These are phyloP conservation scores for Caloboletus inedulis DNA, from an alignment of 1,284 basidiomycete genomes.

Conservation along the genomic window DNA sequence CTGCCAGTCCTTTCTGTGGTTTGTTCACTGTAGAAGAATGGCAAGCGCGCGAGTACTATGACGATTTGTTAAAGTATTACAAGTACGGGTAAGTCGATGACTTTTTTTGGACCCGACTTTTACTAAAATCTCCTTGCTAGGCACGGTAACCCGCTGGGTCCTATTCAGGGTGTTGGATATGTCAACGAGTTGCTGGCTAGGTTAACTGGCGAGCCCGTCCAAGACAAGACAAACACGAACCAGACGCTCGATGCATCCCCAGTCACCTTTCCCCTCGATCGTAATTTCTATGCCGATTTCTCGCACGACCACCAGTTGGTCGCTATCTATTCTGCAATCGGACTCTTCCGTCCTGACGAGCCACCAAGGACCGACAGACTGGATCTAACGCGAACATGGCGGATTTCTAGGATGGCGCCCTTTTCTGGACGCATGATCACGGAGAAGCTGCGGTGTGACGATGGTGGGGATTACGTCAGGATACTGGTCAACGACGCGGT, in stretches of 20 bases:
- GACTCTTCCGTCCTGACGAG: slow-evolving; percentile 53
- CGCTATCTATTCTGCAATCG: slow-evolving; percentile 70
- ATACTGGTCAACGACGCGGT: slow-evolving; percentile 67
- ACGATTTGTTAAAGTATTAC: slow-evolving; percentile 79
- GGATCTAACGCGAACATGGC: slow-evolving; percentile 51
- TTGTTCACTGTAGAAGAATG: slow-evolving; percentile 64
- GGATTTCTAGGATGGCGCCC: slow-evolving; percentile 56
- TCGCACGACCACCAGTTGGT: slow-evolving; percentile 83
- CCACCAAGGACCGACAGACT: slow-evolving; percentile 43
- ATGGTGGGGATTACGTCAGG: slow-evolving; percentile 47
- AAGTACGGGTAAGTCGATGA: slow-evolving; percentile 50
- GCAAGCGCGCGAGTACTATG: slow-evolving; percentile 62
- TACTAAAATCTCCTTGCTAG: slow-evolving; percentile 33
- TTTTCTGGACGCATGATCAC: slow-evolving; percentile 64
- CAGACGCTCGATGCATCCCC: slow-evolving; percentile 67
- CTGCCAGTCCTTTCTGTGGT: slow-evolving; percentile 66
- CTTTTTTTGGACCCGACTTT: not conserved
- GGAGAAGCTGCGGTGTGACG: slow-evolving; percentile 54
- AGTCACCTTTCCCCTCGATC: slow-evolving; percentile 69
- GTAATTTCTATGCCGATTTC: slow-evolving; percentile 71
- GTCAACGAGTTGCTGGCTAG: slow-evolving; percentile 85
- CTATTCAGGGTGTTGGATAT: slow-evolving; percentile 78
- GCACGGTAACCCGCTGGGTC: slow-evolving; percentile 64
- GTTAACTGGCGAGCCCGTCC: slow-evolving; percentile 59
- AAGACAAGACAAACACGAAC: slow-evolving; percentile 76